Percentiles rank a stretch among this genome's conserved stretches.
Conservation (phyloP, 179 eudicot species). For the Amaranthus tricolor region DNA sequence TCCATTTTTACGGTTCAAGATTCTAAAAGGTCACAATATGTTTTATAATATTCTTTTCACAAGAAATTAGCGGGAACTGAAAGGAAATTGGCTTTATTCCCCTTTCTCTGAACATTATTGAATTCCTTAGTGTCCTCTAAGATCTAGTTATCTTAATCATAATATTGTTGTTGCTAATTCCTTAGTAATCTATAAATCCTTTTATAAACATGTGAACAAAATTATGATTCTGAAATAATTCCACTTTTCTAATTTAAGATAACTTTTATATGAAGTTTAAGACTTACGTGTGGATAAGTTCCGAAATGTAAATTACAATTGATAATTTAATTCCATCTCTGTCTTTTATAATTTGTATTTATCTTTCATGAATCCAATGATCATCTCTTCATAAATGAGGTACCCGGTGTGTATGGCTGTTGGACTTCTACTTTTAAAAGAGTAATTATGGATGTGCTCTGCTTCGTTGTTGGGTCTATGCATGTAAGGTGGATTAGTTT, state of each 20-base stretch:
- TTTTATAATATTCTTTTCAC: background rate
- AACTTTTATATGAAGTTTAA: background rate
- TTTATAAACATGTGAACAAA: background rate
- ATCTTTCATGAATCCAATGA: background rate
- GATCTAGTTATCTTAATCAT: background rate
- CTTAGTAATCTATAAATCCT: background rate
- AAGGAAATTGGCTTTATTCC: background rate
- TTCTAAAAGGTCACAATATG: background rate
- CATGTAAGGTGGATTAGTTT: background rate
- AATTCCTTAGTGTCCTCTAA: background rate
- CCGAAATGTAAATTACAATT: background rate
- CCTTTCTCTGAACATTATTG: background rate
- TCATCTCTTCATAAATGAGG: background rate
- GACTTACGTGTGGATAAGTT: background rate
- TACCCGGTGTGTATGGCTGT: background rate
- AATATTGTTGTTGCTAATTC: background rate
- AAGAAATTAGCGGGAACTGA: no score
- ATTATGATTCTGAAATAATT: background rate
- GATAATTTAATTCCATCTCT: background rate
- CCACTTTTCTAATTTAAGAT: background rate
- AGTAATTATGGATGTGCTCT: background rate
- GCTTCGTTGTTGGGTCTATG: background rate
- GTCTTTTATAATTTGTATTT: background rate
- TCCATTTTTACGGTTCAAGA: no score
- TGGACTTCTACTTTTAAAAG: background rate